Conservation (phyloP, 352 stramenopile species). For the Pythium volutum region DNA sequence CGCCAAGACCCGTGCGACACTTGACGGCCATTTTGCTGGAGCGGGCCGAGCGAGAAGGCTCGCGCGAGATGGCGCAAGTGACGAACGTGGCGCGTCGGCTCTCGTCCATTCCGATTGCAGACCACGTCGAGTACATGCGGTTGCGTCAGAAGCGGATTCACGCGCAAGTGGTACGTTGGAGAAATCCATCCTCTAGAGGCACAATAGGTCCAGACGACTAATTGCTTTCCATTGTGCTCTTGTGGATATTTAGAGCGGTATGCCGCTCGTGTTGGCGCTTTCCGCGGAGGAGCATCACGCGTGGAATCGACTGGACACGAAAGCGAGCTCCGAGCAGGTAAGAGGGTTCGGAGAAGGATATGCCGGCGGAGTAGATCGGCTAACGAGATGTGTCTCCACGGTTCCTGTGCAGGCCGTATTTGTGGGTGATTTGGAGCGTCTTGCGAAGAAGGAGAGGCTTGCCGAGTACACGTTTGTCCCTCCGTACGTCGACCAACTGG, state of each 20-base stretch:
- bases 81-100: slow-evolving; percentile 41
- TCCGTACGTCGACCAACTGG: slow-evolving; percentile 15
- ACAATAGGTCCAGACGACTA: not conserved
- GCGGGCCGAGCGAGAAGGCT: slow-evolving; percentile 19
- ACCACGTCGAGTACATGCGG: slow-evolving; percentile 52
- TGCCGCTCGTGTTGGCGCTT: slow-evolving; percentile 55
- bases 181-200: not conserved
- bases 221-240: not conserved
- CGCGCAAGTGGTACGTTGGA: slow-evolving; percentile 38
- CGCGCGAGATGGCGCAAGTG: slow-evolving; percentile 13
- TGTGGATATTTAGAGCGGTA: slow-evolving; percentile 33
- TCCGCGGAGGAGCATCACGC: slow-evolving; percentile 33
- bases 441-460: slow-evolving; percentile 23
- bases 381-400: not conserved
- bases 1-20: slow-evolving; percentile 24
- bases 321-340: slow-evolving; percentile 40
- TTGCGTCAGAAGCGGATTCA: slow-evolving; percentile 42
- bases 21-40: slow-evolving; percentile 36
- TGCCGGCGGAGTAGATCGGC: not conserved
- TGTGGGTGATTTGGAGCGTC: slow-evolving; percentile 12
- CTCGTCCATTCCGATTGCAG: slow-evolving; percentile 40
- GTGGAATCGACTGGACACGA: slow-evolving; percentile 37
- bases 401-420: slow-evolving; percentile 10
- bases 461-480: slow-evolving; percentile 16
- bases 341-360: not conserved